Evolutionary conservation across 2,329 filamentous ascomycete genomes (phyloP).

Genomic region (Fusarium incarnatum): DNA sequence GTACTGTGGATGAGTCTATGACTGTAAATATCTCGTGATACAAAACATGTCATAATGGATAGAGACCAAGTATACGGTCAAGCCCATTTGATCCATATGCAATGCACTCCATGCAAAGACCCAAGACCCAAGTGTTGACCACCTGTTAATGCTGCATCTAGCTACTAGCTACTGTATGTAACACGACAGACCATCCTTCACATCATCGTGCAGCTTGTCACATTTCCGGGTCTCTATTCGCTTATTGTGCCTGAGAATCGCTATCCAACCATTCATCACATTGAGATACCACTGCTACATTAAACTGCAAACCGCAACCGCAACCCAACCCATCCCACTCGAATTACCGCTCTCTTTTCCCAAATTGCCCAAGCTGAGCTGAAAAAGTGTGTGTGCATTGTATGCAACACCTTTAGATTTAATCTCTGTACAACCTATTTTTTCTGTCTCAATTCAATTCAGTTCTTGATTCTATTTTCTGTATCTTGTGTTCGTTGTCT

Average conservation of each 20-base stretch:
- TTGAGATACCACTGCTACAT: neutral
- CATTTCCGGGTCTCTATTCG: conserved; percentile 19
- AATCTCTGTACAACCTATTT: conserved; percentile 7
- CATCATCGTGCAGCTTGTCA: conserved; percentile 43
- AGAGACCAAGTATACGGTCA: neutral
- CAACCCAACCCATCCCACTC: conserved; percentile 20
- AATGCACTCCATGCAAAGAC: neutral
- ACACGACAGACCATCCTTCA: conserved; percentile 20
- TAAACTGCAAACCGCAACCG: no score
- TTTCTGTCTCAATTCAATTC: neutral
- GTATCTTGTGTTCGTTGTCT: neutral
- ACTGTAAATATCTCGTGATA: neutral
- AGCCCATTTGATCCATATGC: conserved; percentile 25
- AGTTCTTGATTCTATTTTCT: neutral
- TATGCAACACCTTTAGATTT: neutral
- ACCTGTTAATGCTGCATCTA: neutral
- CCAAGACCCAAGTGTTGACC: conserved; percentile 1
- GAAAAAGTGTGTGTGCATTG: conserved; percentile 5
- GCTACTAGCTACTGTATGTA: conserved; percentile 8
- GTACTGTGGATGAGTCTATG: neutral
- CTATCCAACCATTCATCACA: conserved; percentile 17
- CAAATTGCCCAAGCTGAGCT: conserved; percentile 5
- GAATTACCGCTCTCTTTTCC: conserved; percentile 24
- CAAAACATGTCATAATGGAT: neutral
- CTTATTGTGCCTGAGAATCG: conserved; percentile 40